Evolutionary conservation across 2,329 filamentous ascomycete genomes (phyloP), one percentile per base, ranked within the genome.

Genomic region (Xylariaceae sp.): DNA sequence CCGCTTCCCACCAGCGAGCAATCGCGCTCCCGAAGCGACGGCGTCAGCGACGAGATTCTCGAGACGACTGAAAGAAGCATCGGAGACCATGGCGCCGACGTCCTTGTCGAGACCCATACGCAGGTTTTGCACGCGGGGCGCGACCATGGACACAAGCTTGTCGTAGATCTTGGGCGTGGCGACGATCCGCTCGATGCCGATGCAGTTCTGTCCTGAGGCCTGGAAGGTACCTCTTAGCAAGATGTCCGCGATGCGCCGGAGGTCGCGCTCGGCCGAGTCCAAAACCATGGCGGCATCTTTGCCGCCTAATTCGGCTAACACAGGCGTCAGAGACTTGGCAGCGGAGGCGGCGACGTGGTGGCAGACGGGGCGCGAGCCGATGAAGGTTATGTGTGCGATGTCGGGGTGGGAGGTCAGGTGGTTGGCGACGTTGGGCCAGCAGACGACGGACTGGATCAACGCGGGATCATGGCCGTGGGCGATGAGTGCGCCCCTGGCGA

Each of bases 191-290:
- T 98, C 93, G 55, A 96, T 92, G 44, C 93, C 93, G 62, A 98
- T 92, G 68, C 93, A 98, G 70, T 98, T 98, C 67, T 98, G 93
- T 1, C 93, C 93, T 14, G 90, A 85, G 41, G 90, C 90, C 67
- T 98, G 93, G 69, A 97, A 98, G 8, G 88, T 89, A 42, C 92
- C 93, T 42, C 93, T 83, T 70, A 98, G 84, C 51, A 97, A 79
- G 52, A 94, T 86, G 51, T 90, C 87, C 32, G 80, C 79, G 40
- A 97, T 83, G 34, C 86, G 81, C 4, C 79, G 69, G 48, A 97
- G 74, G 58, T 89, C 77, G 47, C 64, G 60, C 27, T 69, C 63
- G 38, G 85, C 76, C 34, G 93, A 89, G 65, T 96, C 90, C 33
- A 97, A 82, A 19, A 98, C 70, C 48, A 98, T 83, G 23, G 88